A percentile compares a stretch with the other conserved stretches of the same genome.
These are phyloP conservation scores for Hydnomerulius pinastri DNA, from an alignment of 768 basidiomycete species.

Conservation along the genomic window DNA sequence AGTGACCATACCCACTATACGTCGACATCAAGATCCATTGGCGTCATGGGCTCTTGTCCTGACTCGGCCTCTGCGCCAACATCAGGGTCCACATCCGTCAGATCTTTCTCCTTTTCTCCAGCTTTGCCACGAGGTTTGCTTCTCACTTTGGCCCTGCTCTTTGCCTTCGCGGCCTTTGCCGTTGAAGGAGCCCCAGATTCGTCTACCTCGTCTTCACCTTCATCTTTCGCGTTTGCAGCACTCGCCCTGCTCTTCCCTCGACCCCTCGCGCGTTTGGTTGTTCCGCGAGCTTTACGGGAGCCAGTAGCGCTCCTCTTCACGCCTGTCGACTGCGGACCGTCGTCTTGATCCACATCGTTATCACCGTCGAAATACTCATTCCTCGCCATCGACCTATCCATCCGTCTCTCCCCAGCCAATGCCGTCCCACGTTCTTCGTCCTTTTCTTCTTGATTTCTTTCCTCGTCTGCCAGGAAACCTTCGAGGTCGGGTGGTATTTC, in stretches of 20 bases:
- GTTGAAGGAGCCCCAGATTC: conserved; percentile 27
- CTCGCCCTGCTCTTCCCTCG: conserved; percentile 37
- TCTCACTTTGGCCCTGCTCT: conserved; percentile 27
- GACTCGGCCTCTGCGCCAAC: conserved; percentile 31
- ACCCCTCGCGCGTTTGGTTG: conserved; percentile 31
- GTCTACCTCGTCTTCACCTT: conserved; percentile 42
- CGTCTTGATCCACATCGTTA: conserved; percentile 59
- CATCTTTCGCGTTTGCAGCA: conserved; percentile 26
- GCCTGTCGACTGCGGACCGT: conserved; percentile 33
- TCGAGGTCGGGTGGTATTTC: conserved; percentile 93
- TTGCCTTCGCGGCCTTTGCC: conserved; percentile 34
- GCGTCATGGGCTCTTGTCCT: conserved; percentile 36
- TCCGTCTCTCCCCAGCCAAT: conserved; percentile 51
- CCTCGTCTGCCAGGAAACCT: conserved; percentile 73
- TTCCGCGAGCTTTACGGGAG: conserved; percentile 22
- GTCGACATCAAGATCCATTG: conserved; percentile 40
- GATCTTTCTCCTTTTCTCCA: conserved; percentile 29
- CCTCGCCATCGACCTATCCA: conserved; percentile 51
- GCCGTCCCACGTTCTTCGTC: conserved; percentile 67
- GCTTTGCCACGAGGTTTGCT: conserved; percentile 21
- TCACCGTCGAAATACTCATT: conserved; percentile 80
- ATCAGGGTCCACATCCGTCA: conserved; percentile 33
- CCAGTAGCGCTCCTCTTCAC: conserved; percentile 14
- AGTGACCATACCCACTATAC: conserved; percentile 46
- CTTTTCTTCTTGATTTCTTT: conserved; percentile 64